Evolutionary conservation across 1,284 basidiomycete species (phyloP).

Genomic region (Thecaphora frezii): DNA sequence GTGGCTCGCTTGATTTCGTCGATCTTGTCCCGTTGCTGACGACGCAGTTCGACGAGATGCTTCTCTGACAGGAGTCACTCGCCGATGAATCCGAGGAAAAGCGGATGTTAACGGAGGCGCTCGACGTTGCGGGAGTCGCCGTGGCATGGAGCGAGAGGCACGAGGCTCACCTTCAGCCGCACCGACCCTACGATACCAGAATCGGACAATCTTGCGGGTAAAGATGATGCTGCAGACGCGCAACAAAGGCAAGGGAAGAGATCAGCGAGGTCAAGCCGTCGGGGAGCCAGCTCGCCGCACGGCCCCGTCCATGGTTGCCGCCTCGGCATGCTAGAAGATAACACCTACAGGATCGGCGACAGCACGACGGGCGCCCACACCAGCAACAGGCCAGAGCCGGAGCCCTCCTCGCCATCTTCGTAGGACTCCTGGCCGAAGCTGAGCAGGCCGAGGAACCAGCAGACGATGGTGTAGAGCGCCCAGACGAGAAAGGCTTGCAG

Average conservation of each 20-base stretch:
- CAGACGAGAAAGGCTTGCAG: slow-evolving; percentile 79
- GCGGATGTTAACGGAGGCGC: no score
- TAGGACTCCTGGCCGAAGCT: slow-evolving; percentile 4
- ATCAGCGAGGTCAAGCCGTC: no score
- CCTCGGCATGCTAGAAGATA: no score
- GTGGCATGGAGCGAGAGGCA: no score
- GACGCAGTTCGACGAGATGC: slow-evolving; percentile 73
- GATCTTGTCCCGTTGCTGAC: slow-evolving; percentile 80
- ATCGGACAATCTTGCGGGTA: slow-evolving; percentile 76
- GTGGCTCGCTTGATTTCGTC: slow-evolving; percentile 97
- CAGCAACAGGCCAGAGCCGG: background rate
- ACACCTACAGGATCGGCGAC: slow-evolving; percentile 20
- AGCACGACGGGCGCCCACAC: slow-evolving; percentile 33
- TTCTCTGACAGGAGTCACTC: no score
- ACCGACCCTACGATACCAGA: slow-evolving; percentile 83
- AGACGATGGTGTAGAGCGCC: slow-evolving; percentile 76
- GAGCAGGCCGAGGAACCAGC: slow-evolving; percentile 67
- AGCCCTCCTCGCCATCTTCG: background rate
- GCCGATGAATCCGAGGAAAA: no score
- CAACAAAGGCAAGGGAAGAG: background rate
- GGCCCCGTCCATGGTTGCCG: no score
- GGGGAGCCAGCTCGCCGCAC: no score
- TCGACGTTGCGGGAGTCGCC: no score
- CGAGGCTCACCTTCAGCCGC: slow-evolving; percentile 67
- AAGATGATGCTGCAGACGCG: slow-evolving; percentile 70